Conservation (phyloP, 2,329 filamentous ascomycete species). For the Colletotrichum tropicicola region DNA sequence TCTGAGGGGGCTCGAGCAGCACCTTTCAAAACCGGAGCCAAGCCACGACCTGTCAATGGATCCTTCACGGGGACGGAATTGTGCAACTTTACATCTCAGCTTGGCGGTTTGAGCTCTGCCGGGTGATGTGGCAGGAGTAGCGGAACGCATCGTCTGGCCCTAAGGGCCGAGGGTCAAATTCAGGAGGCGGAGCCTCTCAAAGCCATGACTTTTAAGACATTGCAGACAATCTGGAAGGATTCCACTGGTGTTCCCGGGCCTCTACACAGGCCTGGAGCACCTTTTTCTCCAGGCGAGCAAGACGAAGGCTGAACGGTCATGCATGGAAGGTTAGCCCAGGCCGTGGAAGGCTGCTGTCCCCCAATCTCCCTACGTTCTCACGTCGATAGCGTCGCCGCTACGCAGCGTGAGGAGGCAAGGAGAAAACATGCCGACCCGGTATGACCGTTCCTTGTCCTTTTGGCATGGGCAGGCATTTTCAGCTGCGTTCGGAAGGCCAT, state of each 20-base stretch:
- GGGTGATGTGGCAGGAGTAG: constrained; percentile 12
- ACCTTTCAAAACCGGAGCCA: constrained; percentile 1
- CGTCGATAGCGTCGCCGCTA: constrained; percentile 13
- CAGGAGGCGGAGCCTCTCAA: not conserved
- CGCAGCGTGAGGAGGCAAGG: not conserved
- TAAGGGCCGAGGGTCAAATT: not conserved
- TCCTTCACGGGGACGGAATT: not conserved
- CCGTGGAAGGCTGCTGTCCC: not conserved
- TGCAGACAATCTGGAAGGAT: constrained; percentile 10
- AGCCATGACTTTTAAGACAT: not conserved
- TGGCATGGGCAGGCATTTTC: not conserved
- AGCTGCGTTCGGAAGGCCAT: constrained; percentile 8
- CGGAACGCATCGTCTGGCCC: not conserved
- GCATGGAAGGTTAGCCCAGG: constrained; percentile 23
- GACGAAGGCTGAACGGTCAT: constrained; percentile 21
- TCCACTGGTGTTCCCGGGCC: not conserved
- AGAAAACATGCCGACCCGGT: constrained; percentile 5
- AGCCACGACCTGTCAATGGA: constrained; percentile 13
- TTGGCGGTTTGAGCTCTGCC: constrained; percentile 23
- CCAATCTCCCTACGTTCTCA: constrained; percentile 20
- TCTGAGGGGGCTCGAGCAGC: not conserved
- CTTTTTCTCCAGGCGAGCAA: not conserved
- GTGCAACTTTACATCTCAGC: constrained; percentile 19
- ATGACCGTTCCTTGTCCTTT: not conserved
- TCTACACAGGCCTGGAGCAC: not conserved